Evolutionary conservation across 2,329 filamentous ascomycete genomes (phyloP).

Genomic region (Aspergillus sclerotialis): DNA sequence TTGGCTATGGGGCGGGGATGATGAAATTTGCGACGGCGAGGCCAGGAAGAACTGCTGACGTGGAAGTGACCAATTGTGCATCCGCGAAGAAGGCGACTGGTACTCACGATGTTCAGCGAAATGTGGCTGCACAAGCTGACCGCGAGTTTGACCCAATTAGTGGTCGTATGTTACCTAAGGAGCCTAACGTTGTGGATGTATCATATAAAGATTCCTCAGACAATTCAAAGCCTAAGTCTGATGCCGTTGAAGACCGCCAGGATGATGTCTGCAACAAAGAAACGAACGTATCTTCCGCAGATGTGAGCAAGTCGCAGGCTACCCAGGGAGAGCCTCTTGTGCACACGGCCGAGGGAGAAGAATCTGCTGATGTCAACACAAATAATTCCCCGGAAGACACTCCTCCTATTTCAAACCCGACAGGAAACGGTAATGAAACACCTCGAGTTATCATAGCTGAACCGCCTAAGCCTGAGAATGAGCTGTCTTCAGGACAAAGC

Average conservation of each 20-base stretch:
- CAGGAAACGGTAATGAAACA: neutral
- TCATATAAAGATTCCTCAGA: neutral
- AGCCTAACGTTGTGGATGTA: conserved; percentile 1
- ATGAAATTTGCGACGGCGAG: too few species aligned
- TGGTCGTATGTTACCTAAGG: conserved; percentile 31
- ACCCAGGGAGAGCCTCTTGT: neutral
- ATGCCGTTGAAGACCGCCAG: too few species aligned
- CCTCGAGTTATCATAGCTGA: neutral
- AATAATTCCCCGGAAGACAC: neutral
- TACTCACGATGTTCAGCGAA: too few species aligned
- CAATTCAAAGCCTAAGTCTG: neutral
- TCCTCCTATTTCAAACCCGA: neutral
- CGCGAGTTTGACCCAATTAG: conserved; percentile 37
- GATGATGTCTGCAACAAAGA: neutral
- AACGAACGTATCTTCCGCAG: neutral
- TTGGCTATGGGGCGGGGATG: too few species aligned
- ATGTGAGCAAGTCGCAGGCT: neutral
- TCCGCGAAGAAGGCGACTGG: too few species aligned
- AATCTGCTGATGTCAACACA: neutral
- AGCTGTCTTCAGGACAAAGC: conserved; percentile 1
- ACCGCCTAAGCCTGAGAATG: neutral
- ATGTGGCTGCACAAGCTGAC: too few species aligned
- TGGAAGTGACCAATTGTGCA: too few species aligned
- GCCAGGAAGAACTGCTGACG: too few species aligned
- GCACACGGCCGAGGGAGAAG: neutral